A percentile compares a stretch with the other conserved stretches of the same genome.
Evolutionary conservation across 106 monocot genomes (phyloP).

Genomic region (Triglochin maritima): DNA sequence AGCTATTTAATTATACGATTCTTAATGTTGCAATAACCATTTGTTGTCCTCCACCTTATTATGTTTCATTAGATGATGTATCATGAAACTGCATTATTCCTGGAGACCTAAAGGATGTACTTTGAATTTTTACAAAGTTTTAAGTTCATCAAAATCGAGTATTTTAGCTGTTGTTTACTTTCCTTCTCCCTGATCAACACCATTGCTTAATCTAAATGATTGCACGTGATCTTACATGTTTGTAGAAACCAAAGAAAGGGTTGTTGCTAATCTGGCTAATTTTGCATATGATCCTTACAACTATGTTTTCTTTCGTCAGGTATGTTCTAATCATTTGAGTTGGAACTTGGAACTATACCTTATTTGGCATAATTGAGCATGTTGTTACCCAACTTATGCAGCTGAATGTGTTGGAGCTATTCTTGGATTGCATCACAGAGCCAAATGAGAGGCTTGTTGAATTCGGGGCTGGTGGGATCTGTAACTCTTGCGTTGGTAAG

Average conservation of each 20-base stretch:
- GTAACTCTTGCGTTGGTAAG: constrained; percentile 71
- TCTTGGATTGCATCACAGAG: constrained; percentile 90
- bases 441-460: constrained; percentile 93
- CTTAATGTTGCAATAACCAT: too few species aligned
- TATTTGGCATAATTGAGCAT: too few species aligned
- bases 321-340: constrained; percentile 4
- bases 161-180: neutral
- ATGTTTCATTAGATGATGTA: too few species aligned
- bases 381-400: constrained; percentile 10
- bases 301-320: constrained; percentile 77
- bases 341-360: neutral
- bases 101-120: neutral
- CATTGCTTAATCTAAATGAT: neutral
- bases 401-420: constrained; percentile 89
- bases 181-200: neutral
- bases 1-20: too few species aligned
- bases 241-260: constrained; percentile 80
- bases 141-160: neutral
- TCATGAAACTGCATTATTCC: neutral
- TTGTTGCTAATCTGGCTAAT: constrained; percentile 94
- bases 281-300: constrained; percentile 99
- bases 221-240: neutral
- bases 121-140: neutral
- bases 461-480: constrained; percentile 81
- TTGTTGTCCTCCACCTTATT: too few species aligned